A percentile compares a stretch with the other conserved stretches of the same genome.
Evolutionary conservation across 176 grass and related monocot species (phyloP).

Genomic region (Rhynchospora breviuscula): DNA sequence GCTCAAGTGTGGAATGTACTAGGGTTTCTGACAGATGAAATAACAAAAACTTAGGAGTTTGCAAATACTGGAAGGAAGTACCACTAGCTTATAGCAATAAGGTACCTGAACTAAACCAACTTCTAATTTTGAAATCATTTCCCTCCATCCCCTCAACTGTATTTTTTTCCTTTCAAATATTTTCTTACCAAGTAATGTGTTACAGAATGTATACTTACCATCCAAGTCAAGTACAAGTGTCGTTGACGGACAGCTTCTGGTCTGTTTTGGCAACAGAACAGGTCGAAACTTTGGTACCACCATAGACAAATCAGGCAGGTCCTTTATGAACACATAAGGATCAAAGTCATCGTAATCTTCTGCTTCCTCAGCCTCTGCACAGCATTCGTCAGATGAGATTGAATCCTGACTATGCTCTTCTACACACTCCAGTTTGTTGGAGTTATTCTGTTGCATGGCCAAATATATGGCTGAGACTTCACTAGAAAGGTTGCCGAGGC

Average conservation of each 20-base stretch:
- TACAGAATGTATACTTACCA: conserved; percentile 41
- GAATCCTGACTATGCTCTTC: conserved; percentile 82
- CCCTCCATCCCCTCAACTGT: not conserved
- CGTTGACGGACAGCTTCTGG: conserved; percentile 79
- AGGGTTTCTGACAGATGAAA: conserved; percentile 69
- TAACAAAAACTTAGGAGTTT: not conserved
- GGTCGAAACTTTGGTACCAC: conserved; percentile 89
- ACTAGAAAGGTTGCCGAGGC: conserved; percentile 67
- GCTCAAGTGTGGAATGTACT: conserved; percentile 90
- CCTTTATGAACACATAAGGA: conserved; percentile 78
- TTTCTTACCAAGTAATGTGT: not conserved
- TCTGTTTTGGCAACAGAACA: conserved; percentile 86
- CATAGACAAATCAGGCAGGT: conserved; percentile 73
- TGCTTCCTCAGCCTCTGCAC: conserved; percentile 50
- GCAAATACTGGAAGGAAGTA: not conserved
- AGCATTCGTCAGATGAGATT: conserved; percentile 51
- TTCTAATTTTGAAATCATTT: not conserved
- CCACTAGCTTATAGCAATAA: conserved; percentile 2
- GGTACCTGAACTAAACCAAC: not conserved
- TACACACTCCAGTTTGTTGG: conserved; percentile 53
- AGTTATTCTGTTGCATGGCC: conserved; percentile 63
- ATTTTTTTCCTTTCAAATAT: not conserved
- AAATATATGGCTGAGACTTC: conserved; percentile 95
- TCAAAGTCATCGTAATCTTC: conserved; percentile 80
- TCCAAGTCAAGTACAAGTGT: conserved; percentile 91